phyloP scores from a whole-genome alignment of 2,329 filamentous ascomycete species.

The Huntiella decipiens region DNA sequence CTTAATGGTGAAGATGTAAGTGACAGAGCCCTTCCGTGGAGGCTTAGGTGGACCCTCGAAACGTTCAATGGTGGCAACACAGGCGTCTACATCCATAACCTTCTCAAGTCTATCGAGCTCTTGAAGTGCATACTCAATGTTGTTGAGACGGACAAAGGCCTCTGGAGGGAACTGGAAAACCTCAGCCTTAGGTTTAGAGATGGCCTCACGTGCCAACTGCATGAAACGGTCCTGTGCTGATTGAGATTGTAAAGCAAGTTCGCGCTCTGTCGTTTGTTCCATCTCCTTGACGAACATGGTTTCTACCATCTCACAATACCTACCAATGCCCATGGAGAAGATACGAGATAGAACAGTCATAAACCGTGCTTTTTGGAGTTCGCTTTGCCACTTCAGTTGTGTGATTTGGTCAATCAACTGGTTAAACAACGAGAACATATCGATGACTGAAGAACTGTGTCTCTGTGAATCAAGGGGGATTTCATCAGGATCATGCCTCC shows the following conservation, averaged over 20 bases:
- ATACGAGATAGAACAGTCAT: slow-evolving; percentile 85
- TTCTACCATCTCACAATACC: slow-evolving; percentile 84
- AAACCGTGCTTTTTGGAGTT: slow-evolving; percentile 84
- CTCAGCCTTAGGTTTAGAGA: slow-evolving; percentile 83
- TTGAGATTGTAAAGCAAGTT: slow-evolving; percentile 58
- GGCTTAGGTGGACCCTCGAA: slow-evolving; percentile 51
- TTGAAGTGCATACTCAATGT: slow-evolving; percentile 84
- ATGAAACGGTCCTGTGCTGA: slow-evolving; percentile 85
- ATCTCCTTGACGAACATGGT: slow-evolving; percentile 75
- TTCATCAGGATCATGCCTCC: slow-evolving; percentile 42
- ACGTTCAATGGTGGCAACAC: slow-evolving; percentile 61
- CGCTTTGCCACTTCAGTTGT: slow-evolving; percentile 77
- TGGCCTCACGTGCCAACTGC: slow-evolving; percentile 82
- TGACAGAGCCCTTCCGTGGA: slow-evolving; percentile 47
- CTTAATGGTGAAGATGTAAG: slow-evolving; percentile 97
- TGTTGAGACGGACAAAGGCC: slow-evolving; percentile 95
- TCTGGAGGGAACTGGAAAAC: slow-evolving; percentile 93
- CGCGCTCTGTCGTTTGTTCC: slow-evolving; percentile 76
- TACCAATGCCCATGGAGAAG: slow-evolving; percentile 62
- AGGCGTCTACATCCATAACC: slow-evolving; percentile 79
- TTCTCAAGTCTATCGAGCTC: slow-evolving; percentile 81
- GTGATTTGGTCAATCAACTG: slow-evolving; percentile 77
- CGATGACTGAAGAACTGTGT: slow-evolving; percentile 82
- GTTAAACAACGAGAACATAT: slow-evolving; percentile 86
- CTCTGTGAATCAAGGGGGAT: slow-evolving; percentile 59